Conservation (phyloP, 805 yeast genomes). For the Wickerhamomyces hampshirensis region DNA sequence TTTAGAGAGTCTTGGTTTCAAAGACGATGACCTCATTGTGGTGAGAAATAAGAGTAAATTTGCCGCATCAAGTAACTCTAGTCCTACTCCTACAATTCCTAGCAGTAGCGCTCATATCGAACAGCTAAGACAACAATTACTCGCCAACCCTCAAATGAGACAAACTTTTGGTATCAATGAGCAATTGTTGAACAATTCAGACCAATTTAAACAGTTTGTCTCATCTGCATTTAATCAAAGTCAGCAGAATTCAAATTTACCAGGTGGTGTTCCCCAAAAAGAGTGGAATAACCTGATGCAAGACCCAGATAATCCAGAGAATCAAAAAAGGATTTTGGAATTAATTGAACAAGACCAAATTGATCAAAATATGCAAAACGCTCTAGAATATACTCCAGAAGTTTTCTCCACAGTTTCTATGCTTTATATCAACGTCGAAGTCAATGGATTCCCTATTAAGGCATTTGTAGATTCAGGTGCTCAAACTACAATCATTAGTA, state of each 20-base stretch:
- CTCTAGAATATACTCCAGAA: conserved; percentile 88
- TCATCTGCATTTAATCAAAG: conserved; percentile 30
- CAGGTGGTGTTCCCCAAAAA: conserved; percentile 15
- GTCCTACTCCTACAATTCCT: neutral
- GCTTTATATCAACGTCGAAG: conserved; percentile 74
- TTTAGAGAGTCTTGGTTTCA: conserved; percentile 42
- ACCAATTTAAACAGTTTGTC: conserved; percentile 38
- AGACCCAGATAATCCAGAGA: conserved; percentile 69
- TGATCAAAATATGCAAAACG: conserved; percentile 73
- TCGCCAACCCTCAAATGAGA: conserved; percentile 36
- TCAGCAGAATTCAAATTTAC: neutral
- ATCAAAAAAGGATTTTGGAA: conserved; percentile 61
- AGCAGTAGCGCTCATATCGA: conserved; percentile 31
- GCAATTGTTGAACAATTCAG: conserved; percentile 41
- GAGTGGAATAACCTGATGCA: conserved; percentile 51
- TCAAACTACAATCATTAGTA: conserved; percentile 79
- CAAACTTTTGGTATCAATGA: conserved; percentile 44
- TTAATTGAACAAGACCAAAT: conserved; percentile 65
- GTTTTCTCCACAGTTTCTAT: conserved; percentile 76
- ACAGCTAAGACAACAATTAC: conserved; percentile 41
- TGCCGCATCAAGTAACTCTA: neutral
- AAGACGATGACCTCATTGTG: conserved; percentile 52
- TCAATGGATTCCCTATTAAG: conserved; percentile 76
- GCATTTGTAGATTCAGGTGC: conserved; percentile 98
- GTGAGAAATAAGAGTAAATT: conserved; percentile 3